Percentiles rank a stretch among this genome's conserved stretches.
These are phyloP conservation scores for Colletotrichum eremochloae DNA, from an alignment of 2,329 filamentous ascomycete species.

Conservation along the genomic window DNA sequence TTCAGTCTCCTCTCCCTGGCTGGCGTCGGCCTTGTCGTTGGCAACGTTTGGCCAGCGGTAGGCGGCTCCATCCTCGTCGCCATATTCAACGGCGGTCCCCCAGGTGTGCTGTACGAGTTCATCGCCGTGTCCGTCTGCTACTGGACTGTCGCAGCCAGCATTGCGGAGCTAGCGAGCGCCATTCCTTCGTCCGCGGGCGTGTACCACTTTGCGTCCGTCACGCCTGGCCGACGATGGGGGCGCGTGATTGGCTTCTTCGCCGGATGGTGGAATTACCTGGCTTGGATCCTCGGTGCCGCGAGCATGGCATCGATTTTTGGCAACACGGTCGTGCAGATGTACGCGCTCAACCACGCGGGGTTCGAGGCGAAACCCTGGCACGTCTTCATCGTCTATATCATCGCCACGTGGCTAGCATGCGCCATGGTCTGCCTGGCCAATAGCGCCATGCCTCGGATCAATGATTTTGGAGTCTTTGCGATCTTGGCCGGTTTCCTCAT, in stretches of 20 bases:
- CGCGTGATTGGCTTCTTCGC: constrained; percentile 62
- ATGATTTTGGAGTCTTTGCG: constrained; percentile 66
- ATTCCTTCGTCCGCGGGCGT: constrained; percentile 73
- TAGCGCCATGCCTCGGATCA: constrained; percentile 63
- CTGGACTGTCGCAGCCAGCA: constrained; percentile 68
- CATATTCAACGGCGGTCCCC: constrained; percentile 72
- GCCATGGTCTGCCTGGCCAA: constrained; percentile 66
- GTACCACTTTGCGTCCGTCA: constrained; percentile 73
- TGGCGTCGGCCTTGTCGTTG: constrained; percentile 57
- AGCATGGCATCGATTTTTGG: constrained; percentile 58
- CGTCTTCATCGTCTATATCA: constrained; percentile 58
- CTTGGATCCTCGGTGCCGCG: constrained; percentile 56
- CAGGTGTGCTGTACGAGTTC: constrained; percentile 74
- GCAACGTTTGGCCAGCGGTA: constrained; percentile 60
- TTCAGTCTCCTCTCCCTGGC: constrained; percentile 58
- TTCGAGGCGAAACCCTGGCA: constrained; percentile 57
- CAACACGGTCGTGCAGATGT: constrained; percentile 59
- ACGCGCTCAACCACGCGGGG: constrained; percentile 55
- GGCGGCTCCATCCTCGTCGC: constrained; percentile 62
- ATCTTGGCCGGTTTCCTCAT: constrained; percentile 67
- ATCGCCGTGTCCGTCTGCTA: constrained; percentile 64
- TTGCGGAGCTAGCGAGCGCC: constrained; percentile 72
- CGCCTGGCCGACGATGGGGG: constrained; percentile 65
- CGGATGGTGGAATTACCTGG: constrained; percentile 61
- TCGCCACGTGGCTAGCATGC: constrained; percentile 56